Conservation (phyloP, 2,329 filamentous ascomycete species). For the Acephala macrosclerotiorum region DNA sequence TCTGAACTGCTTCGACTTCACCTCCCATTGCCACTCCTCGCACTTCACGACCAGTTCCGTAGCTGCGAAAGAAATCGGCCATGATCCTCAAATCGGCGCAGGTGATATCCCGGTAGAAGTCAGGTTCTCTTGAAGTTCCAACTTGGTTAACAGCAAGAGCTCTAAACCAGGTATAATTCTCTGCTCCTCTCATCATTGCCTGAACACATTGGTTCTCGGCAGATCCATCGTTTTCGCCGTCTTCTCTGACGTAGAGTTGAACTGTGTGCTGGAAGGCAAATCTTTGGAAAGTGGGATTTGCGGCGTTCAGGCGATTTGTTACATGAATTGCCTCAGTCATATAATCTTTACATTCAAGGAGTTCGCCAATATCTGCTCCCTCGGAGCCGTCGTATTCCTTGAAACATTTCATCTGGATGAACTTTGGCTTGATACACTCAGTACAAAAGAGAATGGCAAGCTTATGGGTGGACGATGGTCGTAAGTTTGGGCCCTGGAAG, state of each 20-base stretch:
- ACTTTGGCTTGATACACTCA: neutral
- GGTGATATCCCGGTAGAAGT: conserved; percentile 3
- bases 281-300: neutral
- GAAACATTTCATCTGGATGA: conserved; percentile 8
- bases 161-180: conserved; percentile 3
- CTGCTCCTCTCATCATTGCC: neutral
- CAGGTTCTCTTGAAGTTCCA: neutral
- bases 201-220: neutral
- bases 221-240: neutral
- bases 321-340: neutral
- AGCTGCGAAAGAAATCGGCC: conserved; percentile 1
- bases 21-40: neutral
- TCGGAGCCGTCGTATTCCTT: too few species aligned
- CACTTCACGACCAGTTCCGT: neutral
- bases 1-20: neutral
- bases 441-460: conserved; percentile 10
- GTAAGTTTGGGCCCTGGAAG: neutral
- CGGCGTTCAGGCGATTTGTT: neutral
- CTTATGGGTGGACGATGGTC: conserved; percentile 2
- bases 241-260: neutral
- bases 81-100: neutral
- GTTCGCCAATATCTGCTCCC: too few species aligned
- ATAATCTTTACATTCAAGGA: neutral
- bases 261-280: neutral
- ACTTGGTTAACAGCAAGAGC: neutral